Conservation (phyloP, 352 stramenopile genomes). For the Pythium dissotocum region DNA sequence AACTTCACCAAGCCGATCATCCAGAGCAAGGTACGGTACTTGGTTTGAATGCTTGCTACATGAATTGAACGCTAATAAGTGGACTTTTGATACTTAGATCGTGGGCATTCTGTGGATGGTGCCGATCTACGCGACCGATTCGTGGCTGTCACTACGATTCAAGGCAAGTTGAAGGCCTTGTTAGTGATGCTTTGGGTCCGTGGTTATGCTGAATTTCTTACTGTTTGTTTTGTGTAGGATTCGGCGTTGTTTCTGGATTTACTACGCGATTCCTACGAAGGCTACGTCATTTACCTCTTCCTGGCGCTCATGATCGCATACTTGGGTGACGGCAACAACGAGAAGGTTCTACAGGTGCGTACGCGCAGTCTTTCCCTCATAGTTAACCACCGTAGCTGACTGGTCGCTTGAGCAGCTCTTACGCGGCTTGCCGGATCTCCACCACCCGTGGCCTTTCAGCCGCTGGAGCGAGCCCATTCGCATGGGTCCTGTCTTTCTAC, state of each 20-base stretch:
- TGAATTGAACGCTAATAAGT: background rate
- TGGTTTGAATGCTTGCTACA: background rate
- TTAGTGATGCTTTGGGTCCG: background rate
- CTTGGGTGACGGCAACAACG: conserved; percentile 90
- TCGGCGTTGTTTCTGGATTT: conserved; percentile 92
- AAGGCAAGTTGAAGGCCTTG: conserved; percentile 47
- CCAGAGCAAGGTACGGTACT: conserved; percentile 89
- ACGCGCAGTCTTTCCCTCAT: conserved; percentile 20
- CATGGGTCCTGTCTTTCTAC: conserved; percentile 88
- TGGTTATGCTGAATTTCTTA: background rate
- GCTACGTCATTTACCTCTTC: conserved; percentile 98
- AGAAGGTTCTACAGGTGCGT: conserved; percentile 63
- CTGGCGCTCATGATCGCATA: conserved; percentile 96
- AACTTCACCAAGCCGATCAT: conserved; percentile 93
- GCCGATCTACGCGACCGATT: conserved; percentile 97
- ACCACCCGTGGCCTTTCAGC: conserved; percentile 77
- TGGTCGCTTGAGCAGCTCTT: conserved; percentile 32
- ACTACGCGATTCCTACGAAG: conserved; percentile 97
- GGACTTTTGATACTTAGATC: conserved; percentile 71
- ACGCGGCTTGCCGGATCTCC: conserved; percentile 57
- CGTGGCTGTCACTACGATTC: conserved; percentile 97
- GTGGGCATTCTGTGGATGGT: conserved; percentile 99
- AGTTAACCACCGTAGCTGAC: conserved; percentile 14
- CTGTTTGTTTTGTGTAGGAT: conserved; percentile 28
- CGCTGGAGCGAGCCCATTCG: conserved; percentile 60